Conservation (phyloP, 2,329 filamentous ascomycete species). For the Aspergillus hortae region DNA sequence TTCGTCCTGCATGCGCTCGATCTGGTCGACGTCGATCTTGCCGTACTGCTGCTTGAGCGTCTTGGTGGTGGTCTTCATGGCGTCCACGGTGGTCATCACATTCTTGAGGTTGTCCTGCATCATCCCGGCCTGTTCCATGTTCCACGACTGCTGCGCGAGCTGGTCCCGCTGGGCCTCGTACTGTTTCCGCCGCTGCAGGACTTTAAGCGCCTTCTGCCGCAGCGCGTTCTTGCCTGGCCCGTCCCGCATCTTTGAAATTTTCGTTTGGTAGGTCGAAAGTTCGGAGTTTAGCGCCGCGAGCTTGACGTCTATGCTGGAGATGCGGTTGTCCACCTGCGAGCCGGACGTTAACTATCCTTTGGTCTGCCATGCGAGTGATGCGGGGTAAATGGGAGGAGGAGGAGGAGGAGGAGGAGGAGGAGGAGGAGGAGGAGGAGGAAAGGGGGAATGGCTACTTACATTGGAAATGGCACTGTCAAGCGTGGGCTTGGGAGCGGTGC, state of each 20-base stretch:
- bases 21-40: constrained; percentile 96
- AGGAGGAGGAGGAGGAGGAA: constrained; percentile 9
- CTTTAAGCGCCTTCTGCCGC: constrained; percentile 89
- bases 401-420: constrained; percentile 12
- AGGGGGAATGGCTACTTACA: constrained; percentile 45
- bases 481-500: constrained; percentile 82
- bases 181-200: constrained; percentile 87
- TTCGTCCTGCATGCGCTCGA: constrained; percentile 95
- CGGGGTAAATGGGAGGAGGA: constrained; percentile 1
- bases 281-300: constrained; percentile 89
- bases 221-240: constrained; percentile 90
- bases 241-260: constrained; percentile 88
- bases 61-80: constrained; percentile 96
- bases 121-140: constrained; percentile 97
- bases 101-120: constrained; percentile 99
- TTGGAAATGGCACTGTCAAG: constrained; percentile 78
- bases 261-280: constrained; percentile 80
- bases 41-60: constrained; percentile 90
- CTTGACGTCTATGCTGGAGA: constrained; percentile 89
- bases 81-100: constrained; percentile 96
- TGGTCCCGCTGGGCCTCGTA: constrained; percentile 94
- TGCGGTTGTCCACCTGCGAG: constrained; percentile 67
- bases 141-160: constrained; percentile 91
- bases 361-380: constrained; percentile 4
- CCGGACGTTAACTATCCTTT: background rate